A percentile compares a stretch with the other conserved stretches of the same genome.
phyloP scores from a whole-genome alignment of 2,329 filamentous ascomycete species.

The Tolypocladium tropicale region DNA sequence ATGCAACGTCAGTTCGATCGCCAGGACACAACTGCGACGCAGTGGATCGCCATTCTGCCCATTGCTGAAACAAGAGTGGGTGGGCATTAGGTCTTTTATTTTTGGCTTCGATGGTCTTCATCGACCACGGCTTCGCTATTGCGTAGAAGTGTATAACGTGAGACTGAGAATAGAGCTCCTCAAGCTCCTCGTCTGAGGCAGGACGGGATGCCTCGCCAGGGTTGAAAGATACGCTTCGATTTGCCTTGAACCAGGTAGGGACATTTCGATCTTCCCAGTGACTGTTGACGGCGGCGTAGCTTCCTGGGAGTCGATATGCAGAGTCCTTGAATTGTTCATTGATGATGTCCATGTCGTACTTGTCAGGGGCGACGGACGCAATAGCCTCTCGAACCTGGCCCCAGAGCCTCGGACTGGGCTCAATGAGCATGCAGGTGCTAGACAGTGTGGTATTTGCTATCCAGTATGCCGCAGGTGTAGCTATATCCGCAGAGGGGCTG shows the following conservation, averaged over 20 bases:
- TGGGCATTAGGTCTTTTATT: constrained; percentile 2
- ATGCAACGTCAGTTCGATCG: constrained; percentile 1
- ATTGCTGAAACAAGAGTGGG: constrained; percentile 5
- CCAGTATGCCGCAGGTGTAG: constrained; percentile 9
- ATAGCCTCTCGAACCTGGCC: not conserved
- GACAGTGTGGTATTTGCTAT: constrained; percentile 3
- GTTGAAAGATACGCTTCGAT: not conserved
- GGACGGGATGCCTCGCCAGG: not conserved
- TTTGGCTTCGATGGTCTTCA: not conserved
- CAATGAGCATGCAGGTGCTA: constrained; percentile 11
- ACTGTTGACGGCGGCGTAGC: constrained; percentile 7
- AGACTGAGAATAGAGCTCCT: constrained; percentile 6
- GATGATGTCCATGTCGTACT: constrained; percentile 11
- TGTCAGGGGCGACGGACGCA: constrained; percentile 1
- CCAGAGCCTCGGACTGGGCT: constrained; percentile 5
- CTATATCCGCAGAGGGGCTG: constrained; percentile 1
- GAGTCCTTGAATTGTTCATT: constrained; percentile 5
- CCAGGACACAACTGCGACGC: constrained; percentile 5
- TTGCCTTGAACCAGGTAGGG: constrained; percentile 6
- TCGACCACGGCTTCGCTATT: constrained; percentile 7
- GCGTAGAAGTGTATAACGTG: constrained; percentile 8
- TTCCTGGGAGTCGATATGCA: constrained; percentile 1
- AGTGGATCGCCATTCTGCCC: constrained; percentile 6
- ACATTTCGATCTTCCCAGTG: constrained; percentile 10
- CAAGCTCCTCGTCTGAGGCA: constrained; percentile 3